A percentile compares a stretch with the other conserved stretches of the same genome.
phyloP scores from a whole-genome alignment of 768 basidiomycete genomes.

The Hygrocybe punicea region DNA sequence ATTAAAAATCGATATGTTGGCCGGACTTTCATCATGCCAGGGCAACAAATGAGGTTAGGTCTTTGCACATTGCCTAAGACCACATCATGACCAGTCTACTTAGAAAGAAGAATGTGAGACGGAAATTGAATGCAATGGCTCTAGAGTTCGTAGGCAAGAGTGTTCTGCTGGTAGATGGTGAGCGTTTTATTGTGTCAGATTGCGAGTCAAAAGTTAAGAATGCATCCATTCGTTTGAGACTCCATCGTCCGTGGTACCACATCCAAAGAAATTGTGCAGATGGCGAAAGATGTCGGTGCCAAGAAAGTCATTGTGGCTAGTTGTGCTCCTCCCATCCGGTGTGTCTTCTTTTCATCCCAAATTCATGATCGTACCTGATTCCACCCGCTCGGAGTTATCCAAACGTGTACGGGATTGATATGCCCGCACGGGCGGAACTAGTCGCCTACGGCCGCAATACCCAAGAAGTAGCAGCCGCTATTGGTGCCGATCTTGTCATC shows the following conservation, averaged over 20 bases:
- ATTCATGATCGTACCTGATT: constrained; percentile 4
- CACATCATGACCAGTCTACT: neutral
- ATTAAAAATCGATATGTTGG: constrained; percentile 99
- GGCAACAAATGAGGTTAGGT: constrained; percentile 83
- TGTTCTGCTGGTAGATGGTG: constrained; percentile 94
- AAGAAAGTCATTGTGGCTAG: constrained; percentile 95
- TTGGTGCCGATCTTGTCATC: constrained; percentile 94
- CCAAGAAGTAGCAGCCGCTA: constrained; percentile 68
- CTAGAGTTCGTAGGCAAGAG: constrained; percentile 90
- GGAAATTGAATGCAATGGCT: constrained; percentile 98
- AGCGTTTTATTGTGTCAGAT: constrained; percentile 14
- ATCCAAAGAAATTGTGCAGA: constrained; percentile 97
- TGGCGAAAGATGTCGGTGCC: constrained; percentile 98
- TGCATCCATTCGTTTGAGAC: constrained; percentile 46
- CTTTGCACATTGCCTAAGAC: neutral
- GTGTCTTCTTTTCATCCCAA: constrained; percentile 12
- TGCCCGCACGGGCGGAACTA: constrained; percentile 93
- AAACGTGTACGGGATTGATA: constrained; percentile 99
- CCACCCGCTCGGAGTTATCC: constrained; percentile 51
- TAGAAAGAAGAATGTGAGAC: constrained; percentile 89
- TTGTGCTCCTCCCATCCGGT: constrained; percentile 95
- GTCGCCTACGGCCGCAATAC: constrained; percentile 79
- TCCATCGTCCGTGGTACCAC: constrained; percentile 99
- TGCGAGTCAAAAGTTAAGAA: neutral
- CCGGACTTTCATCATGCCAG: constrained; percentile 99